Evolutionary conservation across 169 alveolate genomes (phyloP), one percentile per base, ranked within the genome.

Genomic region (Eimeria sp.): DNA sequence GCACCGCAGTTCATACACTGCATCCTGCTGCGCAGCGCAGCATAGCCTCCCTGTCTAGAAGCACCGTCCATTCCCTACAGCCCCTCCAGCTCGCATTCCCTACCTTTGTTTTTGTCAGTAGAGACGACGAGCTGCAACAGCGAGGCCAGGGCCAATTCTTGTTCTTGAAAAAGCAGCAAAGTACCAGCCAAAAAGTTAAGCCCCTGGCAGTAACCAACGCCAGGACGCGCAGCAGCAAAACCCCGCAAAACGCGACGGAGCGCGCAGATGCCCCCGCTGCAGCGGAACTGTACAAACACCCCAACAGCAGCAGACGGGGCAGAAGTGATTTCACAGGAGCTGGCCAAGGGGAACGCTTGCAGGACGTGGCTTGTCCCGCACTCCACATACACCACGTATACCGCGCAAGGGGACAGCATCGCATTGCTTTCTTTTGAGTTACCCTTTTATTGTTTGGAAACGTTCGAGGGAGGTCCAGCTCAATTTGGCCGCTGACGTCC

Each of bases 101-200:
- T 78, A 70, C 98, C 98, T 87, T 97, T 97, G 78, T 96, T 97
- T n/a, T 95, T 88, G 65, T 96, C 93, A 54, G 95, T 96, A n/a
- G 98, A 96, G 72, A 97, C 98, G 43, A 98, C 95, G 91, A 98
- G 96, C 95, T 98, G 99, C 25, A 97, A 98, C 45, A 98, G 97
- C 4, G 98, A 96, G 98, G 99, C 98, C 92, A 98, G 98, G 49
- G 99, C 98, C 51, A 96, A 80, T 86, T 97, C 99, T 75, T 97
- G 98, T 27, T 97, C 95, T 97, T 98, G 96, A 95, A 98, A 97
- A 75, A 98, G 95, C 90, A 98, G 97, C 84, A 98, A 84, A 40
- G 97, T 97, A 45, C 98, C 99, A 7, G 99, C 98, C 65, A 98
- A 70, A 89, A 97, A 98, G 90, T 98, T 98, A 95, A 98, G 63